Base-by-base conservation (phyloP, 345 rosid genomes). In the Hibiscus mutabilis region DNA sequence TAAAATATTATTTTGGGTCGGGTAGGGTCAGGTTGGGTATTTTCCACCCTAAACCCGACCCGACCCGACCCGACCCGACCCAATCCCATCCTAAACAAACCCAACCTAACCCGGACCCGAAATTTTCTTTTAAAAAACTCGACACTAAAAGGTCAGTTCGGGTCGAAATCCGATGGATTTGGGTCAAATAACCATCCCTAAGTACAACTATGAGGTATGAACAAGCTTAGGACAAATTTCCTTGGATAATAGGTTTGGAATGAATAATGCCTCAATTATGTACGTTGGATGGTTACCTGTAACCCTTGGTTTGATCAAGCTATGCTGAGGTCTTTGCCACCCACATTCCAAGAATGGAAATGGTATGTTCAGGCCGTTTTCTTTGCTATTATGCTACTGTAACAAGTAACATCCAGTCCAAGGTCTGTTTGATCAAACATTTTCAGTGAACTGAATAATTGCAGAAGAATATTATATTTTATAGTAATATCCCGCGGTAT, bases 241-340 rank as follows among this genome's bases (percentile, higher is more conserved):
- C 68, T 19, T 35, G 16, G 9, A 61, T 37, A 16, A 0, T 29
- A 29, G 31, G 47, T 62, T 35, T 16, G 15, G 4, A 62, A 35
- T 1, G 27, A 18, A 18, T 35, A n/a, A 33, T n/a, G 66, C 35
- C 18, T 35, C 14, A 60, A 31, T 16, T 57, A 11, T 25, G 8
- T 8, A 35, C 49, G 3, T 29, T 29, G 31, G 31, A 29, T 29
- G 56, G 24, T 61, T 73, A 25, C 13, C 27, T 16, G 55, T 53
- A 68, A 44, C 70, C 73, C 31, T 21, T 63, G 67, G 52, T 11
- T 59, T 53, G 33, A 61, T 52, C 25, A 40, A 60, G 25, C 27
- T 24, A 18, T 66, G 18, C 8, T 15, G 60, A 27, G 25, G 57
- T 16, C 55, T 57, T 29, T 33, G 35, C 25, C 47, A 9, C 40